Percentiles rank a stretch among this genome's conserved stretches.
Conservation (phyloP, 2,329 filamentous ascomycete genomes). For the Nemania sp. region DNA sequence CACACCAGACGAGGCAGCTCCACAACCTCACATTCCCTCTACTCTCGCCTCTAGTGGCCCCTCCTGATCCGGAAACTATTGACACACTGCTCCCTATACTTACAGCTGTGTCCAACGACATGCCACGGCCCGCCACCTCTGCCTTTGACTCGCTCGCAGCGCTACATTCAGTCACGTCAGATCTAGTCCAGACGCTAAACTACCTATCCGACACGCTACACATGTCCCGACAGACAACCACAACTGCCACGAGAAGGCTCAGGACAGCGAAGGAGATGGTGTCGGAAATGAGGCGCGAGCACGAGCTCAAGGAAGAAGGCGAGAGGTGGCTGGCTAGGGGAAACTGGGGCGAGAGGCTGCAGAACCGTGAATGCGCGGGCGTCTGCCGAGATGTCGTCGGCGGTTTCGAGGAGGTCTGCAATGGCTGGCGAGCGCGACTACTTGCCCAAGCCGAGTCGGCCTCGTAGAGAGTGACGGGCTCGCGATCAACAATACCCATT, state of each 20-base stretch:
- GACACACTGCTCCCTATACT: constrained; percentile 73
- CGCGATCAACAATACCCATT: no score
- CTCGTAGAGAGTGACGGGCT: constrained; percentile 7
- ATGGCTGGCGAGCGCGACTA: constrained; percentile 78
- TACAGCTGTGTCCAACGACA: constrained; percentile 64
- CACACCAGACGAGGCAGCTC: constrained; percentile 74
- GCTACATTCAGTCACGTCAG: constrained; percentile 71
- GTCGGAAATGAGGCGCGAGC: constrained; percentile 80
- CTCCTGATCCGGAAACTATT: constrained; percentile 66
- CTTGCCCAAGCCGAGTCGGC: constrained; percentile 64
- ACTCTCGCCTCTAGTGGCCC: constrained; percentile 68
- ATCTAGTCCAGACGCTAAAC: constrained; percentile 79
- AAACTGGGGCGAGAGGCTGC: constrained; percentile 79
- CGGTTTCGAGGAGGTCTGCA: constrained; percentile 90
- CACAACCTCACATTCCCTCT: constrained; percentile 74
- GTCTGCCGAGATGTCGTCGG: constrained; percentile 88
- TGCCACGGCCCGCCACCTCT: constrained; percentile 67
- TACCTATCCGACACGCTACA: constrained; percentile 90
- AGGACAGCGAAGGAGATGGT: constrained; percentile 84
- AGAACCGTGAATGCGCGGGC: constrained; percentile 77
- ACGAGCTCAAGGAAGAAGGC: constrained; percentile 81
- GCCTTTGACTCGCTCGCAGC: constrained; percentile 69
- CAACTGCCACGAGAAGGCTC: constrained; percentile 77
- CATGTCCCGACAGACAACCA: constrained; percentile 89
- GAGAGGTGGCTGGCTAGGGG: constrained; percentile 79